Base-by-base conservation (phyloP, 108 stramenopile genomes). In the Schizochytrium sp. region DNA sequence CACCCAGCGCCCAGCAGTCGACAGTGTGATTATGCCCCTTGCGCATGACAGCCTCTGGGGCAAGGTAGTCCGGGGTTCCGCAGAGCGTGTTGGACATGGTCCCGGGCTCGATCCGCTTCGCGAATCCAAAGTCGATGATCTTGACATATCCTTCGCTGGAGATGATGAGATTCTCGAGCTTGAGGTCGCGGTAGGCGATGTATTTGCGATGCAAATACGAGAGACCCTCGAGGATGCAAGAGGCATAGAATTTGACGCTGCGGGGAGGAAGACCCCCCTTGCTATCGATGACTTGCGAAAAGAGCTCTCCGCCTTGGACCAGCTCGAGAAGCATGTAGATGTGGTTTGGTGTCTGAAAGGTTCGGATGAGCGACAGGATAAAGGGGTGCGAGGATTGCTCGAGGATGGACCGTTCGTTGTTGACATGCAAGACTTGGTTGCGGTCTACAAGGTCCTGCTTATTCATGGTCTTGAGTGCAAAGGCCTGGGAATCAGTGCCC, bases 11-110 rank as follows among this genome's bases (percentile, higher is more conserved):
- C 96, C 96, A 97, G 90, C 94, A 96, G 88, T 97, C 96, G 5
- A 95, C 96, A 6, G 94, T 94, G 72, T 88, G 88, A 88, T 94
- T 93, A 60, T 97, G 96, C 14, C 97, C 97, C 87, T 92, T 93
- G 72, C 94, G 95, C 60, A 94, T 71, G 88, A 97, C 95, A 5
- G 95, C 94, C 88, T 97, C 97, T 6, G 97, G 97, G 58, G 97
- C 95, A 21, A 97, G 94, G 89, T 96, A 96, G 87, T 96, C 96
- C 34, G 98, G 98, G 23, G 98, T 97, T 4, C 98, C 98, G 90
- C 98, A 98, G 47, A 97, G 94, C 5, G 98, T 98, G 91, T 95
- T 97, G 29, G 96, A 96, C 93, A 96, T 97, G 57, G 90, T 92
- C 12, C 89, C 55, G 44, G 95, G 95, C 5, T 16, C 87, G 29